Conservation (phyloP, 805 yeast species). For the Lipomyces sp. region DNA sequence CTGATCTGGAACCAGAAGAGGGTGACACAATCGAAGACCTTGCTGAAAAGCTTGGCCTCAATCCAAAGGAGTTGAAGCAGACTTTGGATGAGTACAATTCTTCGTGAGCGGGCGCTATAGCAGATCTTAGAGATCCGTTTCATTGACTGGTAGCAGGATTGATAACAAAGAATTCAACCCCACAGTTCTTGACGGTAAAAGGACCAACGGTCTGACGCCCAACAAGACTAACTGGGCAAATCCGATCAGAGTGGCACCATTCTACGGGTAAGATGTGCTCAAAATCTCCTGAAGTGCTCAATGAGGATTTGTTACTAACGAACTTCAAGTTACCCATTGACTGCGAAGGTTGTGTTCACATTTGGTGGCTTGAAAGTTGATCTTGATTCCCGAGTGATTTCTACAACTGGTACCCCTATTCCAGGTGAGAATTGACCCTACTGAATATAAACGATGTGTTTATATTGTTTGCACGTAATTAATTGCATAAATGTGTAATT, state of each 20-base stretch:
- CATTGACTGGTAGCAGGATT: slow-evolving; percentile 3
- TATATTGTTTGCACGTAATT: too few relatives aligned
- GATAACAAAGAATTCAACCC: slow-evolving; percentile 4
- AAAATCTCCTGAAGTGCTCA: slow-evolving; percentile 4
- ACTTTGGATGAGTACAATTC: slow-evolving; percentile 10
- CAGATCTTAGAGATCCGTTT: not conserved
- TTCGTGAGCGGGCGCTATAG: slow-evolving; percentile 2
- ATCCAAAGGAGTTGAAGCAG: not conserved
- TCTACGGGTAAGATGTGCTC: slow-evolving; percentile 10
- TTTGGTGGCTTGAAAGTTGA: slow-evolving; percentile 10
- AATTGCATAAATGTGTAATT: slow-evolving; percentile 4
- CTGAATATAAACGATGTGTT: too few relatives aligned
- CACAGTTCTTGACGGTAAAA: slow-evolving; percentile 2
- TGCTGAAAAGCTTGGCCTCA: slow-evolving; percentile 2
- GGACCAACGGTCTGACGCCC: not conserved
- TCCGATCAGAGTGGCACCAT: slow-evolving; percentile 9
- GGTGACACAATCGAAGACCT: slow-evolving; percentile 8
- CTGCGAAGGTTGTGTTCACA: slow-evolving; percentile 6
- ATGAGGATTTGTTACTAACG: not conserved
- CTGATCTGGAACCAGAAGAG: slow-evolving; percentile 7
- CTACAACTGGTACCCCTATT: slow-evolving; percentile 7
- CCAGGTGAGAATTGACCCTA: slow-evolving; percentile 7
- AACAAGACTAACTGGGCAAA: slow-evolving; percentile 10
- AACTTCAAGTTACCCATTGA: slow-evolving; percentile 2
- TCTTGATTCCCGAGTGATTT: slow-evolving; percentile 9